Evolutionary conservation across 2,329 filamentous ascomycete genomes (phyloP), one percentile per base, ranked within the genome.

Genomic region (Metarhizium album): DNA sequence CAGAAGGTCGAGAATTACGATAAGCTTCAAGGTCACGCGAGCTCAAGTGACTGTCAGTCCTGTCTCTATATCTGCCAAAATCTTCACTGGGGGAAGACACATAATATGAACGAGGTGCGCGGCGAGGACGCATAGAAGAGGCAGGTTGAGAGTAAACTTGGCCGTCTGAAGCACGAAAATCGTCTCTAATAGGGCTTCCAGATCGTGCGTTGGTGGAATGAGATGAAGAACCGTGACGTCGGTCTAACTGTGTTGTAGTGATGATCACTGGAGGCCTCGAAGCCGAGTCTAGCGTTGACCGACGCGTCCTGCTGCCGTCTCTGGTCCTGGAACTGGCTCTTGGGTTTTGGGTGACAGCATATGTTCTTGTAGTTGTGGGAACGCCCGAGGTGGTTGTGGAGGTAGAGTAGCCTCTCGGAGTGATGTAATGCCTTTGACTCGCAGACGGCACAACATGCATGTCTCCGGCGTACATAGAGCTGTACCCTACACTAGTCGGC

Each of bases 91-190:
- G 74, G 52, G 77, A 62, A 7, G 70, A 70, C 48, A 71, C 68
- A 55, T 72, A 76, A 56, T 77, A 76, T 45, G 67, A 68, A 45
- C 67, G 70, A 48, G 70, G 66, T 50, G 72, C 66, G 61, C 73
- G 74, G 49, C 74, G 71, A 42, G 75, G 70, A 53, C 74, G 75
- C 50, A 74, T 71, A 29, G 79, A 81, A 4, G 77, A 75, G 48
- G 78, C 78, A n/a, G 79, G 79, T 55, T 80, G 72, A 29, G 78
- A 63, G 59, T 78, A 80, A 57, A 78, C 79, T 33, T 67, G 64
- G 49, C 63, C 60, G 38, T 82, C 78, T 58, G 72, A 77, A 16
- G 73, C 64, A 45, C 76, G 72, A 62, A 77, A 75, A 4, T 74
- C 64, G 50, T 80, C 76, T 55, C 74, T 67, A 46, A 69, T 60